These are phyloP conservation scores for Fusarium xyrophilum DNA, from an alignment of 2,329 filamentous ascomycete species.

Conservation along the genomic window DNA sequence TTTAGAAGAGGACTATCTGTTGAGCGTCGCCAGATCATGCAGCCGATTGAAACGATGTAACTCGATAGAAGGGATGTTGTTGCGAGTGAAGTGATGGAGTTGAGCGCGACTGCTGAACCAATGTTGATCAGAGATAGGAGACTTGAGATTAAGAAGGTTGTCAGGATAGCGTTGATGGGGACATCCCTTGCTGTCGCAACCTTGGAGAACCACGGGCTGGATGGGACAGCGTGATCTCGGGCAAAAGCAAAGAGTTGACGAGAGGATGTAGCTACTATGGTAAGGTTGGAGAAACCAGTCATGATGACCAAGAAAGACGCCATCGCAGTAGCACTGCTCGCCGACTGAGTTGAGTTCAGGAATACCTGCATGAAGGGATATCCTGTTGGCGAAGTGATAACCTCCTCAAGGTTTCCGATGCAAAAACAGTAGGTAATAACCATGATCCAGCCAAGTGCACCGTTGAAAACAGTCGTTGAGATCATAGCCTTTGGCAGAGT, in stretches of 20 bases:
- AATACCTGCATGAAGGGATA: conserved; percentile 38
- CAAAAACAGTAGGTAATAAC: conserved; percentile 36
- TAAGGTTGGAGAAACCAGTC: conserved; percentile 35
- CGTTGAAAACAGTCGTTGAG: conserved; percentile 31
- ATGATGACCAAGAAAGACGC: conserved; percentile 32
- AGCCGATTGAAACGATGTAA: conserved; percentile 35
- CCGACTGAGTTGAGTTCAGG: conserved; percentile 30
- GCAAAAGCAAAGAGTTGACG: conserved; percentile 36
- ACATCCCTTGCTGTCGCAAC: conserved; percentile 30
- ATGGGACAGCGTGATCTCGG: conserved; percentile 33
- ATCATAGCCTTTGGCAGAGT: conserved; percentile 34
- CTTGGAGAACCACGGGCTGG: conserved; percentile 33
- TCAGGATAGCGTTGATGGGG: conserved; percentile 31
- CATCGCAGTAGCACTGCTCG: conserved; percentile 29
- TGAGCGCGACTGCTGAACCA: conserved; percentile 27
- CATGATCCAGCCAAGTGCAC: conserved; percentile 37
- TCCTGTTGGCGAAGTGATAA: conserved; percentile 27
- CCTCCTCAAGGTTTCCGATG: conserved; percentile 30
- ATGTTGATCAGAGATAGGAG: conserved; percentile 35
- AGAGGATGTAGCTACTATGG: conserved; percentile 33
- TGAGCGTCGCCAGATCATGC: conserved; percentile 35
- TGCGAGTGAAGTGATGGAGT: conserved; percentile 31
- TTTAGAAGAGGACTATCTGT: conserved; percentile 18
- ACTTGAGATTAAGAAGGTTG: conserved; percentile 29
- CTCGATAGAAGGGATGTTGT: conserved; percentile 33